A percentile compares a stretch with the other conserved stretches of the same genome.
Conservation (phyloP, 768 basidiomycete genomes). For the Russula olivacea region DNA sequence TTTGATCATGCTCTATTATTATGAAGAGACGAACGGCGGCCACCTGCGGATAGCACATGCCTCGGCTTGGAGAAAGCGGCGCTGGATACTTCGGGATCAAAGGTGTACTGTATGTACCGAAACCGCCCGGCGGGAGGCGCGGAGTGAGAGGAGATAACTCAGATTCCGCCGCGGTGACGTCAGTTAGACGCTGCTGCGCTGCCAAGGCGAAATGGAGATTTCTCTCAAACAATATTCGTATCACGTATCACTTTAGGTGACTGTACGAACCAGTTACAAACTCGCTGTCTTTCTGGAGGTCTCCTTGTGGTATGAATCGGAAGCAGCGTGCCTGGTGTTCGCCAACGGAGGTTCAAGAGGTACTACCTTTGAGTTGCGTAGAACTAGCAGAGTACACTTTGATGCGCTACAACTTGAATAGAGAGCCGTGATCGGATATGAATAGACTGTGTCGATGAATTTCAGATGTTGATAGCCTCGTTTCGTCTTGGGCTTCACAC, state of each 20-base stretch:
- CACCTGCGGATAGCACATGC: not conserved
- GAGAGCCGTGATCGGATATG: slow-evolving; percentile 1
- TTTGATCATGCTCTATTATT: too few species aligned
- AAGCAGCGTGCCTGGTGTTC: not conserved
- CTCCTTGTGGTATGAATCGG: not conserved
- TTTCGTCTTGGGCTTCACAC: not conserved
- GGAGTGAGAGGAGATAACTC: not conserved
- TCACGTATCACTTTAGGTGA: not conserved
- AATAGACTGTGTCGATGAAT: not conserved
- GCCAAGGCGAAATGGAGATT: not conserved
- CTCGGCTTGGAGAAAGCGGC: slow-evolving; percentile 2
- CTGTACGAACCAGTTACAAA: not conserved
- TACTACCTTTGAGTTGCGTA: not conserved
- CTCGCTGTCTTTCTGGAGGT: not conserved
- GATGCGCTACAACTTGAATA: not conserved
- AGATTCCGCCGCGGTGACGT: slow-evolving; percentile 8
- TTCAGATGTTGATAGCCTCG: not conserved
- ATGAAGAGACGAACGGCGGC: not conserved
- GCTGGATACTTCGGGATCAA: slow-evolving; percentile 4
- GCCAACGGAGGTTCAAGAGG: not conserved
- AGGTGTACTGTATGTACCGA: too few species aligned
- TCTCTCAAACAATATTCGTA: not conserved
- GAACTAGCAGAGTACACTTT: not conserved
- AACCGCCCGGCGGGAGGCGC: not conserved
- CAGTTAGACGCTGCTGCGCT: not conserved